These are phyloP conservation scores for Candida broadrunensis DNA, from an alignment of 805 yeast species.

Conservation along the genomic window DNA sequence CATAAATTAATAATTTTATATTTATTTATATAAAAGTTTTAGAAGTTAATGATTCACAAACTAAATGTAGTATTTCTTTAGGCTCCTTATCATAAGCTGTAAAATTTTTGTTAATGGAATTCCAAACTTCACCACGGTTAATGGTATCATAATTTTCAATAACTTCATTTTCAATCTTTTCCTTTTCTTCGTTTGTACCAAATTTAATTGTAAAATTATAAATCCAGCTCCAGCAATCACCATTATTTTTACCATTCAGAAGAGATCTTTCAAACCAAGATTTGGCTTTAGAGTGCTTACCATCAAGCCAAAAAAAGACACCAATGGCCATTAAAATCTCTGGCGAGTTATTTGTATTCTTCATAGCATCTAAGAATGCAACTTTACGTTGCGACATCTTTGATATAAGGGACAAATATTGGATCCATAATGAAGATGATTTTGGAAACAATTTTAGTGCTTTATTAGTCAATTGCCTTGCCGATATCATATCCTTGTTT, in stretches of 20 bases:
- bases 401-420: slow-evolving; percentile 46
- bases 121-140: slow-evolving; percentile 63
- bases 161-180: slow-evolving; percentile 33
- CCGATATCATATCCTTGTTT: slow-evolving; percentile 48
- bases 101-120: slow-evolving; percentile 45
- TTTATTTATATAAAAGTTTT: slow-evolving; percentile 4
- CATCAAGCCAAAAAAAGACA: slow-evolving; percentile 59
- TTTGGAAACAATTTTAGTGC: slow-evolving; percentile 59
- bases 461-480: slow-evolving; percentile 50
- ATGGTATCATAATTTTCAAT: slow-evolving; percentile 45
- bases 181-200: slow-evolving; percentile 35
- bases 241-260: slow-evolving; percentile 52
- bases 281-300: slow-evolving; percentile 59
- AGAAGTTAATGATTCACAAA: slow-evolving; percentile 14
- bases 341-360: slow-evolving; percentile 58
- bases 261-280: slow-evolving; percentile 76
- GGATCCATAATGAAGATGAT: slow-evolving; percentile 65
- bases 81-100: slow-evolving; percentile 41
- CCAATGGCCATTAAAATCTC: slow-evolving; percentile 65
- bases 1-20: slow-evolving; percentile 1
- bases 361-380: slow-evolving; percentile 67
- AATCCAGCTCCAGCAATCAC: slow-evolving; percentile 76
- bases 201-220: slow-evolving; percentile 43
- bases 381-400: slow-evolving; percentile 53
- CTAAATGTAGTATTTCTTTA: slow-evolving; percentile 36